Percentiles rank a stretch among this genome's conserved stretches.
These are phyloP conservation scores for Phytophthora sojae DNA, from an alignment of 352 stramenopile genomes.

Conservation along the genomic window DNA sequence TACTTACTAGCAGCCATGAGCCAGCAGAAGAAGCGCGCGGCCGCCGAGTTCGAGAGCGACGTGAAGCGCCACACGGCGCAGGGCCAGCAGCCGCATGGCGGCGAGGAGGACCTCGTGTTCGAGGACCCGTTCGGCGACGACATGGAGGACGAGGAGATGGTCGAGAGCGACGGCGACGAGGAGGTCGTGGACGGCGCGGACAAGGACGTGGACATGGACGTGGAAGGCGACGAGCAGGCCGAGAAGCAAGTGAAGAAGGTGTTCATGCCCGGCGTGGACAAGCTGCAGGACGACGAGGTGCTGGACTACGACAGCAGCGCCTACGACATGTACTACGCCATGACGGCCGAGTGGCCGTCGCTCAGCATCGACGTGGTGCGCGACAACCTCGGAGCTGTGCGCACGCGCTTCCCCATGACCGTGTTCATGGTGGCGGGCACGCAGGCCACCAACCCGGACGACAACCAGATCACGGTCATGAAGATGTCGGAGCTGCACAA, in stretches of 20 bases:
- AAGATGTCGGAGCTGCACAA: slow-evolving; percentile 98
- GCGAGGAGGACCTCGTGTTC: slow-evolving; percentile 77
- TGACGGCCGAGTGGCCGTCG: slow-evolving; percentile 98
- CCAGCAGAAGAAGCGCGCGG: slow-evolving; percentile 76
- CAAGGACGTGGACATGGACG: slow-evolving; percentile 80
- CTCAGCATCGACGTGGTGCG: slow-evolving; percentile 98
- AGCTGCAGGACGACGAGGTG: slow-evolving; percentile 92
- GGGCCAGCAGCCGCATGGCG: slow-evolving; percentile 30
- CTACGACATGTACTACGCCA: slow-evolving; percentile 99
- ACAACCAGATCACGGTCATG: slow-evolving; percentile 98
- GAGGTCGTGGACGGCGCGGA: slow-evolving; percentile 62
- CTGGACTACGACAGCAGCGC: slow-evolving; percentile 99
- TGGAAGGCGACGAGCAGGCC: slow-evolving; percentile 71
- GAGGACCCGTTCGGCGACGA: slow-evolving; percentile 92
- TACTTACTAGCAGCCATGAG: slow-evolving; percentile 43
- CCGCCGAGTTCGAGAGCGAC: slow-evolving; percentile 44
- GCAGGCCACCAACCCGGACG: slow-evolving; percentile 92
- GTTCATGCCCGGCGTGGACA: slow-evolving; percentile 94
- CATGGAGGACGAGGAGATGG: slow-evolving; percentile 92
- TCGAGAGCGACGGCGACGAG: slow-evolving; percentile 84
- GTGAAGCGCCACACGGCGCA: slow-evolving; percentile 63
- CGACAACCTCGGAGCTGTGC: slow-evolving; percentile 95
- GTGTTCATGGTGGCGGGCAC: slow-evolving; percentile 97
- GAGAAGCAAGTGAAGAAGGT: slow-evolving; percentile 84
- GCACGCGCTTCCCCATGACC: slow-evolving; percentile 95